Base-by-base conservation (phyloP, 371 early-diverging fungal genomes). In the Mortierella sp. region DNA sequence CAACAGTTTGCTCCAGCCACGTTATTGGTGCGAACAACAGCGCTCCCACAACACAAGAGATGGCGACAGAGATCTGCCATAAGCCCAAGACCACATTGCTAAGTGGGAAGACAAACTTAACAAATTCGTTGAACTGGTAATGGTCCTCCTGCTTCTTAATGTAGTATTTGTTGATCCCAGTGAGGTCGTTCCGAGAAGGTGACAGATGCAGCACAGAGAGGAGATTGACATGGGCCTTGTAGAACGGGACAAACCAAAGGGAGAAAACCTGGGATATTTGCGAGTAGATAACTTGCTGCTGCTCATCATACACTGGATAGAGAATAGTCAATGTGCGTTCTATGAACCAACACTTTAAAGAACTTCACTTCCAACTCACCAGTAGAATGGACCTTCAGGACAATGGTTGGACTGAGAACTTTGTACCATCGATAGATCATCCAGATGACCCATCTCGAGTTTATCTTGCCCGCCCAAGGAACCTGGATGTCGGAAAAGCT, bases 401-500 rank as follows among this genome's bases (percentile, higher is more conserved):
- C 25, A 43, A 31, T 63, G 22, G 17, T 40, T 12, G 63, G 63
- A 43, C 63, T 63, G 5, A 63, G 22, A 12, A 54, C 1, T 44
- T 44, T 63, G 13, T 63, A 63, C 63, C 63, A 63, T 10, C 63
- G 63, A 56, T 63, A 63, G 6, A 63, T 56, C 63, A 63, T 63
- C 63, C 55, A 63, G 2, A 63, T 47, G 40, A 63, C 22, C 63
- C 63, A 63, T 49, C 63, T 43, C 21, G 63, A 63, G 51, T 63
- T 51, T 28, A 63, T 24, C 19, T 27, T 37, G 21, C 63, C 63
- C 22, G 56, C n/a, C 2, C 49, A 0, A 31, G 63, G 57, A 24
- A 63, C 45, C n/a, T 40, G 43, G 41, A 48, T 1, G 7, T 49
- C 44, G 29, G 63, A 50, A 43, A 63, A 56, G 56, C 63, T 56